Conservation (phyloP, 768 basidiomycete species). For the Holtermanniella nyarrowii region DNA sequence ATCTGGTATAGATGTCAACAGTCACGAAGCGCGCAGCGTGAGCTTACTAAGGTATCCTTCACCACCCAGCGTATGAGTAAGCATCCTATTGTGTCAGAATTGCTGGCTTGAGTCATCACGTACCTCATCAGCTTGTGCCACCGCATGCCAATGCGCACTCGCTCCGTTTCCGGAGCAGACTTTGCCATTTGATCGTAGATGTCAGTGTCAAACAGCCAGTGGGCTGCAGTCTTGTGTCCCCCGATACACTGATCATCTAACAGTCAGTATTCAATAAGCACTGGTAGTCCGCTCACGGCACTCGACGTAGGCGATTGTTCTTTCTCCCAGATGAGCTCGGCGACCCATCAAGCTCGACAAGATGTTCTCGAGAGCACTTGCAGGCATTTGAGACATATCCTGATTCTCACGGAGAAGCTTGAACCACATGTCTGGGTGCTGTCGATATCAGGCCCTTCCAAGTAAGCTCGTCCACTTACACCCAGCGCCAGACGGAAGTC, state of each 20-base stretch:
- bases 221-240: conserved; percentile 9
- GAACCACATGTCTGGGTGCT: conserved; percentile 10
- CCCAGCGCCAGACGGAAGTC: conserved; percentile 13
- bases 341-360: conserved; percentile 6
- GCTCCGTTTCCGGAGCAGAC: neutral
- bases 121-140: conserved; percentile 13
- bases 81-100: neutral
- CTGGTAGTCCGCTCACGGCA: conserved; percentile 4
- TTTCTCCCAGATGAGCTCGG: conserved; percentile 3
- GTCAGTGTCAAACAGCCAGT: conserved; percentile 18
- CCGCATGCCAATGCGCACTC: conserved; percentile 6
- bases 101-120: neutral
- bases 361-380: conserved; percentile 1
- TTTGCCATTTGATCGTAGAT: conserved; percentile 15
- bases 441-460: neutral
- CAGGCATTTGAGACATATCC: neutral
- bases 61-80: conserved; percentile 11
- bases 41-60: conserved; percentile 15
- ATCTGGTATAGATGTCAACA: neutral
- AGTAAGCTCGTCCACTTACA: neutral
- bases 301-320: conserved; percentile 15
- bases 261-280: no score
- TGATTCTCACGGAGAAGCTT: neutral
- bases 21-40: neutral
- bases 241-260: conserved; percentile 19